Conservation (phyloP, 2,329 filamentous ascomycete species). For the Paraconiothyrium sp. region DNA sequence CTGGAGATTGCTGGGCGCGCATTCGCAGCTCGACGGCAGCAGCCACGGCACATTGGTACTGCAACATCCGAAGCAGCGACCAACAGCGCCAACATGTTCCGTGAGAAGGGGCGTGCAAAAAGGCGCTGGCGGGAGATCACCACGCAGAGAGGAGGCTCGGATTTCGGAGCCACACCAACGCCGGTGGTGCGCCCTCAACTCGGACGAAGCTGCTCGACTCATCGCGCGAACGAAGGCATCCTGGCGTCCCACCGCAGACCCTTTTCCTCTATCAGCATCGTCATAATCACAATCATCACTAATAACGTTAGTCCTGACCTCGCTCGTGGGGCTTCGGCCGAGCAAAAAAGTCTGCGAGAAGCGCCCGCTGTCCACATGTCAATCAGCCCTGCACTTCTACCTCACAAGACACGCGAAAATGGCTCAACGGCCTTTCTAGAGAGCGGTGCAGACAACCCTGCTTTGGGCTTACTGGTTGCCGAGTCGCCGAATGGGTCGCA, state of each 20-base stretch:
- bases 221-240: constrained; percentile 8
- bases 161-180: constrained; percentile 29
- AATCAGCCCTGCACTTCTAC: constrained; percentile 23
- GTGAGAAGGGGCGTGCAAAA: constrained; percentile 2
- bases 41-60: constrained; percentile 10
- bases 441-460: constrained; percentile 17
- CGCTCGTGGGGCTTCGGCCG: constrained; percentile 34
- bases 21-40: constrained; percentile 20
- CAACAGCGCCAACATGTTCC: not conserved
- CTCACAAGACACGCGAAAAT: constrained; percentile 26
- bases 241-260: constrained; percentile 3
- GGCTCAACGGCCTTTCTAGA: constrained; percentile 27
- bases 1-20: constrained; percentile 22
- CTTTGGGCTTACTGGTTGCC: constrained; percentile 14
- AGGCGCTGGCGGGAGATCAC: constrained; percentile 24
- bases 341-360: constrained; percentile 20
- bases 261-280: constrained; percentile 26
- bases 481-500: constrained; percentile 23
- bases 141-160: constrained; percentile 22
- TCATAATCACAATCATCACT: constrained; percentile 32
- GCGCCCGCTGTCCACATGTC: constrained; percentile 21
- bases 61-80: constrained; percentile 22
- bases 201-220: constrained; percentile 26
- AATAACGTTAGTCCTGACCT: constrained; percentile 29
- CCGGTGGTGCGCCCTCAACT: constrained; percentile 21